Conservation (phyloP, 139 green algal species). For the Chlorella vulgaris region DNA sequence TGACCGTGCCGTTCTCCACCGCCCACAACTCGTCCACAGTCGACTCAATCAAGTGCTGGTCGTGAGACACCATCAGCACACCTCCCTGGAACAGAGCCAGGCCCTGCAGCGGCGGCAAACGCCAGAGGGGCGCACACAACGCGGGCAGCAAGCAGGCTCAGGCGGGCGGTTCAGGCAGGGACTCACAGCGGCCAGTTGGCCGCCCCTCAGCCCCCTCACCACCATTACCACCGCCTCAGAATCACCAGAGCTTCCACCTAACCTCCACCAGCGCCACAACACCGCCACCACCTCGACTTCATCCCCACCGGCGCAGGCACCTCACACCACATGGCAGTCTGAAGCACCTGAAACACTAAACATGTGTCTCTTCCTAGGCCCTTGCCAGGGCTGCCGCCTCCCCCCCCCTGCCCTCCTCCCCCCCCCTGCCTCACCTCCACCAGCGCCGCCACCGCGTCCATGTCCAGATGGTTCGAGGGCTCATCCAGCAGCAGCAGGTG, state of each 20-base stretch:
- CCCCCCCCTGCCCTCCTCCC: too few relatives aligned
- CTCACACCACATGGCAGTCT: too few relatives aligned
- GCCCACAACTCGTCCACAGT: constrained; percentile 87
- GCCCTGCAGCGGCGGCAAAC: constrained; percentile 46
- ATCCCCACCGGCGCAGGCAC: too few relatives aligned
- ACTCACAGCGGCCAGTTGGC: too few relatives aligned
- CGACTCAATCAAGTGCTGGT: constrained; percentile 84
- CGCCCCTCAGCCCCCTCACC: too few relatives aligned
- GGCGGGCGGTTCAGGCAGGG: neutral
- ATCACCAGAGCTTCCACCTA: too few relatives aligned
- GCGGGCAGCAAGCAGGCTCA: neutral
- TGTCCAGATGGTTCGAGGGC: constrained; percentile 90
- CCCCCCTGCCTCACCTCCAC: constrained; percentile 36
- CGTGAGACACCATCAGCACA: constrained; percentile 85
- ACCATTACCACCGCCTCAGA: too few relatives aligned
- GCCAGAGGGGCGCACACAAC: neutral
- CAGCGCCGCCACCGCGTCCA: constrained; percentile 88
- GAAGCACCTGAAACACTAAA: too few relatives aligned
- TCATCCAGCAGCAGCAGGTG: constrained; percentile 91
- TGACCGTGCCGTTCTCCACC: constrained; percentile 38
- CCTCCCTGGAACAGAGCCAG: constrained; percentile 80
- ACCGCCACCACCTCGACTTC: too few relatives aligned
- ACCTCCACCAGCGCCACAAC: too few relatives aligned
- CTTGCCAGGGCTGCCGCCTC: neutral
- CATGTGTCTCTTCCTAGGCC: neutral